Evolutionary conservation across 23 red algal species (phyloP), one percentile per base, ranked within the genome.

Genomic region (Chondrus crispus): DNA sequence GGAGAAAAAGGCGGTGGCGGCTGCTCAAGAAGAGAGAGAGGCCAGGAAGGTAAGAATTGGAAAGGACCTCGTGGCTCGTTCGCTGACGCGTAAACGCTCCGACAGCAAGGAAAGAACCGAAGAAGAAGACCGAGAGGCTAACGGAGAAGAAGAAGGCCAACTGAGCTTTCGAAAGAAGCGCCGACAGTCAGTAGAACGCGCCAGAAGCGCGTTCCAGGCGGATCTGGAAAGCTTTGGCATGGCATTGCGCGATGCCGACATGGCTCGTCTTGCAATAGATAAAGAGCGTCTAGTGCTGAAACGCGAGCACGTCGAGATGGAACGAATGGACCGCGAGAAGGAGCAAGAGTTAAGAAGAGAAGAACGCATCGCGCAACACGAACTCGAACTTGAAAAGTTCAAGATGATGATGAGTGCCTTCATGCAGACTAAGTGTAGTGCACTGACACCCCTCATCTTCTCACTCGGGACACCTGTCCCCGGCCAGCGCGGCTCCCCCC

Each of bases 381-480:
- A 48, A 24, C 71, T 77, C 43, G 22, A 77, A 20, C 71, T 77
- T 42, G 71, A 77, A 38, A 77, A 77, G 71, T 77, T 77, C 11
- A 77, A 77, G 71, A 24, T 77, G 24, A 24, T 77, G 26, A 24
- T 1, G 26, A 14, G 38, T 37, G 71, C 71, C 32, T 77, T 77
- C 43, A 26, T 30, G 37, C 60, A 66, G 60, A 66, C 60, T n/a
- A n/a, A n/a, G n/a, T n/a, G n/a, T n/a, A n/a, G n/a, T n/a, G n/a
- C n/a, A n/a, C n/a, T n/a, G n/a, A n/a, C n/a, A n/a, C n/a, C n/a
- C n/a, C n/a, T n/a, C n/a, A n/a, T n/a, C n/a, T n/a, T n/a, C n/a
- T n/a, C n/a, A n/a, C n/a, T n/a, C n/a, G n/a, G n/a, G n/a, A n/a
- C n/a, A n/a, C n/a, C n/a, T n/a, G n/a, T n/a, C n/a, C n/a, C n/a